Base-by-base conservation (phyloP, 139 green algal species). In the Chlamydomonas eustigma region DNA sequence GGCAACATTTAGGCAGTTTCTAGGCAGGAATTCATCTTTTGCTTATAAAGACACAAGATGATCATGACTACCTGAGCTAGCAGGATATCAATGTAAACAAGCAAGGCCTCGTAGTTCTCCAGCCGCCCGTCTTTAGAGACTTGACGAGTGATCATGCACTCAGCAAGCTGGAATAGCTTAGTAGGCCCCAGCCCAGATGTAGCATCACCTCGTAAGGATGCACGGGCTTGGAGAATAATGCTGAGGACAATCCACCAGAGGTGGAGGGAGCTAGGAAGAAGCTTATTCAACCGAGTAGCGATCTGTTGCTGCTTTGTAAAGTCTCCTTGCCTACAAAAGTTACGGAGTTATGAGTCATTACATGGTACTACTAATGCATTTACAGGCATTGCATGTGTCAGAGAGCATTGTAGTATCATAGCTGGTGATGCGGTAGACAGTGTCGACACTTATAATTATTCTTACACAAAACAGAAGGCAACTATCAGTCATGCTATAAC, bases 71-170 rank as follows among this genome's bases (percentile, higher is more conserved):
- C 73, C 71, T 86, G 81, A 65, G 80, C 52, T 50, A 87, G 71
- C n/a, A 92, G 63, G 1, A 92, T 65, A 71, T 91, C 87, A 44
- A 90, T 52, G 28, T 88, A 85, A 50, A 92, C 64, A 63, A 94
- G 81, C 34, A 92, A 78, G 1, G 77, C 80, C 37, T 95, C 90
- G 38, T 82, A 86, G 36, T 76, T 77, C 22, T 83, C 81, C 37
- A 86, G 50, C n/a, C 50, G 52, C 18, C 58, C 58, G 24, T 78
- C 73, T 50, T 82, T 82, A 66, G 65, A n/a, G 0, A 51, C 73
- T 66, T 78, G 75, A 30, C 85, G 73, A 2, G 68, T 31, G 2
- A 82, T 70, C 88, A 95, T 93, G 2, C 75, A 79, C 71, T 91
- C 83, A 30, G 65, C 65, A 33, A 72, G 65, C 65, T 72, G 65